Conservation (phyloP, 225 moss, liverwort and hornwort genomes). For the Pleurozium schreberi region DNA sequence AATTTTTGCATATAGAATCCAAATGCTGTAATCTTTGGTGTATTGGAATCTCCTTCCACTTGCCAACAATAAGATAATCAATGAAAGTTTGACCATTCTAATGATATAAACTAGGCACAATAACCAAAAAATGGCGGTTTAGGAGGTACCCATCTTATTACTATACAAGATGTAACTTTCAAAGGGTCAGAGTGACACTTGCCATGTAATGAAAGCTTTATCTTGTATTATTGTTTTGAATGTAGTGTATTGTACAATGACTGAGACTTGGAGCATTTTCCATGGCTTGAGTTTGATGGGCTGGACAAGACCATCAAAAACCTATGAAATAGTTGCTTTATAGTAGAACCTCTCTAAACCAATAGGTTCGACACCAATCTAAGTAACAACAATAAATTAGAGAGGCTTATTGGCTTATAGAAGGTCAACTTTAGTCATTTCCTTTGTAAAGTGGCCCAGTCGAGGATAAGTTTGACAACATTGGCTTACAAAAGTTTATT, state of each 20-base stretch:
- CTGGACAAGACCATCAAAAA: background rate
- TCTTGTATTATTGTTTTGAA: background rate
- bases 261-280: background rate
- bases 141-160: background rate
- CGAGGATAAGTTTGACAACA: too few species aligned
- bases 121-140: accelerated
- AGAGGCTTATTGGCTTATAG: too few species aligned
- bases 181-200: background rate
- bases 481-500: too few species aligned
- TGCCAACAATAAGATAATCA: background rate
- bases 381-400: too few species aligned
- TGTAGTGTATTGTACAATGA: background rate
- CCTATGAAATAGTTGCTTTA: background rate
- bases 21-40: background rate
- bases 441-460: too few species aligned
- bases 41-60: background rate
- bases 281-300: background rate
- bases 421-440: too few species aligned
- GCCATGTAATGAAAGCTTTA: background rate
- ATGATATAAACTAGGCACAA: accelerated
- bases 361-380: too few species aligned
- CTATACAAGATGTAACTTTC: background rate
- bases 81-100: background rate
- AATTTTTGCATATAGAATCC: background rate
- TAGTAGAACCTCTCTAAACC: too few species aligned